Evolutionary conservation across 2,329 filamentous ascomycete species (phyloP), one percentile per base, ranked within the genome.

Genomic region (Claviceps sp.): DNA sequence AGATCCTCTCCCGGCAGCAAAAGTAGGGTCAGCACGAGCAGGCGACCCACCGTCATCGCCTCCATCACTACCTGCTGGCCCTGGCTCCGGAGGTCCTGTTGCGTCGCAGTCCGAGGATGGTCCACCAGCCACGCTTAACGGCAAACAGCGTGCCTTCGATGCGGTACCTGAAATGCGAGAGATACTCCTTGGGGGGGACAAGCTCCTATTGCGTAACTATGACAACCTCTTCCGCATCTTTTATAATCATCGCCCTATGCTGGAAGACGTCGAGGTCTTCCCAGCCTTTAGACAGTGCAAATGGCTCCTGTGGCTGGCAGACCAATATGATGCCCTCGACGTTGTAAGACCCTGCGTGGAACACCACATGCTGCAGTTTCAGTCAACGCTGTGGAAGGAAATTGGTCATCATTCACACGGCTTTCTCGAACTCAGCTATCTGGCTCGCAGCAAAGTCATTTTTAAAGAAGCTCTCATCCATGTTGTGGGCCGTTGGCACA

Each of bases 261-360:
- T 97, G 36, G 90, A 95, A 67, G 78, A 80, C 29, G 77, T 93
- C 65, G 94, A 93, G 65, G 95, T 97, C 57, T 88, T 89, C 50
- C 85, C 89, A 54, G 89, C 90, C 22, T 96, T 96, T 63, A 83
- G 91, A 43, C 88, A 96, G 68, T 95, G 88, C 77, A 95, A 96
- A 68, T 85, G 86, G 13, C 78, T 96, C 3, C 78, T 97, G 26
- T 3, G 7, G 26, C 26, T 29, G 9, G 26, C 26, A 29, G 26
- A 29, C 26, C 26, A 29, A 29, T 29, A 29, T 8, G 26, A 29
- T 29, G 26, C 26, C 26, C 26, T 29, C 26, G 26, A 7, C 26
- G 26, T 29, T 8, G 26, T 29, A 8, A 7, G 26, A 7, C 26
- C 26, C 26, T 29, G 26, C 26, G 26, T 29, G 26, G 26, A 29